Conservation (phyloP, 2,329 filamentous ascomycete species). For the Exophiala lecanii-corni region DNA sequence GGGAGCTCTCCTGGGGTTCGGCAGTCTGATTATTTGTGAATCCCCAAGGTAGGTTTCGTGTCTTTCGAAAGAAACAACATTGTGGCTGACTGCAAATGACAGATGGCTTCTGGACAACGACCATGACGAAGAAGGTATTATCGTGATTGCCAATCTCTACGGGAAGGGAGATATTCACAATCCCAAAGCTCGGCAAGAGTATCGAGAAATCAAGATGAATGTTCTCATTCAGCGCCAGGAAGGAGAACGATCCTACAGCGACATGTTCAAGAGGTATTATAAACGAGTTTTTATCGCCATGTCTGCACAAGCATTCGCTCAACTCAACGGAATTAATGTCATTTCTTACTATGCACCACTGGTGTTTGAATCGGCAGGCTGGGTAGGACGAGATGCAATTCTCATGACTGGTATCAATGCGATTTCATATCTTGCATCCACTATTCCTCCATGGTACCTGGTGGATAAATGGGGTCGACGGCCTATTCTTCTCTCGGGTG, state of each 20-base stretch:
- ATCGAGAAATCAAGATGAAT: slow-evolving; percentile 98
- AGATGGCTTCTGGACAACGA: slow-evolving; percentile 98
- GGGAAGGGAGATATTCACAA: slow-evolving; percentile 94
- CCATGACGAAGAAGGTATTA: slow-evolving; percentile 95
- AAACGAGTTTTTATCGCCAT: slow-evolving; percentile 97
- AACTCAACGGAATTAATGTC: slow-evolving; percentile 98
- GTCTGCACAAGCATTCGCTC: slow-evolving; percentile 92
- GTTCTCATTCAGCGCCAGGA: slow-evolving; percentile 91
- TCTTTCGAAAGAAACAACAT: slow-evolving; percentile 1
- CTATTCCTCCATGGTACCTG: slow-evolving; percentile 94
- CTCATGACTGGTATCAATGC: slow-evolving; percentile 97
- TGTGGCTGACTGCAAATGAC: slow-evolving; percentile 30
- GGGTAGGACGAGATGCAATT: slow-evolving; percentile 82
- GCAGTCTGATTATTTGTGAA: slow-evolving; percentile 90
- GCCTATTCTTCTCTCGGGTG: slow-evolving; percentile 82
- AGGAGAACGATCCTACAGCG: slow-evolving; percentile 81
- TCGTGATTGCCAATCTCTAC: slow-evolving; percentile 96
- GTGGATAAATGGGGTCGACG: slow-evolving; percentile 89
- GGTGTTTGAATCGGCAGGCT: slow-evolving; percentile 96
- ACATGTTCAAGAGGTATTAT: slow-evolving; percentile 92
- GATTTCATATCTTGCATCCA: slow-evolving; percentile 84
- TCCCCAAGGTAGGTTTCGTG: slow-evolving; percentile 73
- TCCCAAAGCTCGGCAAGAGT: slow-evolving; percentile 86
- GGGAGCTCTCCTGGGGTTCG: slow-evolving; percentile 77
- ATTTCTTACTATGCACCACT: slow-evolving; percentile 98